Conservation (phyloP, 1,284 basidiomycete genomes). For the Ceratorhiza oryzae-sativae region DNA sequence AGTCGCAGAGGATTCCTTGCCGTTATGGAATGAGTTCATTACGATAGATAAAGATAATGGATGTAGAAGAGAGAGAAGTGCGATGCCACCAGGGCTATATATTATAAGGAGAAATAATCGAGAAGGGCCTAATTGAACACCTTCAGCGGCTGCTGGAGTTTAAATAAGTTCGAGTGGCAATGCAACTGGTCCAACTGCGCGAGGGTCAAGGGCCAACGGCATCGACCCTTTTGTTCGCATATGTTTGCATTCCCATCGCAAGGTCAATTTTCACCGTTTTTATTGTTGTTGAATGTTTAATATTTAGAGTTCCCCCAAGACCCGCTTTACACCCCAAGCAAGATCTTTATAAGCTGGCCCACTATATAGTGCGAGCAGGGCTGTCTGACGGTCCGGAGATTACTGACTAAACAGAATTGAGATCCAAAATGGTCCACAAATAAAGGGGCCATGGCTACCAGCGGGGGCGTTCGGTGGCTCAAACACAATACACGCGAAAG, state of each 20-base stretch:
- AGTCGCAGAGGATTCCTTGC: constrained; percentile 4
- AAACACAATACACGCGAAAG: no score
- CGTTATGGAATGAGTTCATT: not conserved
- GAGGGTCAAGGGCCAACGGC: not conserved
- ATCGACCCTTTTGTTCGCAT: not conserved
- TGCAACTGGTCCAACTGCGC: not conserved
- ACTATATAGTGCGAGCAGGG: no score
- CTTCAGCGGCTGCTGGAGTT: not conserved
- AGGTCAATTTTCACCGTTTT: no score
- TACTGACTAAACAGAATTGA: no score
- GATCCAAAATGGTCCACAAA: no score
- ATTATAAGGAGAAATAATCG: not conserved
- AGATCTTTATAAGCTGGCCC: no score
- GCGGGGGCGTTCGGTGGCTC: no score
- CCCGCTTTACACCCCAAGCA: no score
- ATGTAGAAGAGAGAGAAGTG: not conserved
- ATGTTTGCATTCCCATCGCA: not conserved
- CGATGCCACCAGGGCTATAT: constrained; percentile 1
- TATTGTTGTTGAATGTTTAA: no score
- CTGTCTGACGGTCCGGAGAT: no score
- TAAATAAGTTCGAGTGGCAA: not conserved
- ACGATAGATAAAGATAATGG: constrained; percentile 22
- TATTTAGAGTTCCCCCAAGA: no score
- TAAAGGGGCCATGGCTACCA: no score
- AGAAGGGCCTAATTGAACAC: not conserved